Base-by-base conservation (phyloP, 306 rosid species). In the Medicago arabica region DNA sequence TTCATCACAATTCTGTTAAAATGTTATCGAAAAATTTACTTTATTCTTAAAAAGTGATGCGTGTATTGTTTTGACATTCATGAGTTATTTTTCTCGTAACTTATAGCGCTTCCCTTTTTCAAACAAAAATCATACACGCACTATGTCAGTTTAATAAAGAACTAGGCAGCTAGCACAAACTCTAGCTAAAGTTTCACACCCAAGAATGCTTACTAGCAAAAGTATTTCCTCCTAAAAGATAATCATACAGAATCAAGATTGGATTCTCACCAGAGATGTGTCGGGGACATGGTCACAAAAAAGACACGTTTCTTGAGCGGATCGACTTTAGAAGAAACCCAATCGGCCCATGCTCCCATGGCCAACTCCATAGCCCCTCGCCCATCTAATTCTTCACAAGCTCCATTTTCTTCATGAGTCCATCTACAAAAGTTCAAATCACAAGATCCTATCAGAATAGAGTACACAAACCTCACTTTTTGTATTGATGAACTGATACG, bases 281-380 rank as follows among this genome's bases (percentile, higher is more conserved):
- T 95, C 13, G 99, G 97, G 18, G 99, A 95, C 97, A 90, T 95
- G 58, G 97, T 95, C 54, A 88, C 96, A 2, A 92, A 95, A 81
- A 95, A 92, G 65, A 86, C 87, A 36, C 51, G 87, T 83, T 88
- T 90, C 85, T 85, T 81, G 75, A 81, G 81, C 15, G 93, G 92
- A 77, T 92, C 87, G 15, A 88, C 87, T 66, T 91, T 83, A 12
- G 95, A 83, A 79, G 92, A 83, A 55, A 90, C 87, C 99, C 97
- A 92, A 71, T 90, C 97, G 8, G 99, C 99, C 99, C 97, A 95
- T n/a, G 96, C 81, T 28, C 81, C 88, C 97, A 95, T 92, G 76
- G 96, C 97, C 83, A 95, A 85, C 69, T 92, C 97, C 97, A 95
- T 86, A 44, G 98, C 97, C 82, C 82, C 88, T 12, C 38, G 69